Evolutionary conservation across 108 stramenopile genomes (phyloP), one percentile per base, ranked within the genome.

Genomic region (Discostella pseudostelligera): DNA sequence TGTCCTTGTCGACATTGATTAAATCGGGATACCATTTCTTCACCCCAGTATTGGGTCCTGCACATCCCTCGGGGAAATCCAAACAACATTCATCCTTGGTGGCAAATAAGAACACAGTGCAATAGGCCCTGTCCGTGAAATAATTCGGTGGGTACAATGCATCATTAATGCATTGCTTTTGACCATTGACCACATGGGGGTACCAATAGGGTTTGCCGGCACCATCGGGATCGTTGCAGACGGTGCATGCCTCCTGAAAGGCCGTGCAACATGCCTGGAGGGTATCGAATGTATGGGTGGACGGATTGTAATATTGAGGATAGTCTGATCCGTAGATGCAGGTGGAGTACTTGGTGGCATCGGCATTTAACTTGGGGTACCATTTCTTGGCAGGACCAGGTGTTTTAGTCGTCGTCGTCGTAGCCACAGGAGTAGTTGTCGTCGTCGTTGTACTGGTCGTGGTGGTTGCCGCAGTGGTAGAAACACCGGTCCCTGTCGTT

Each of bases 61-160:
- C 42, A 11, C 42, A 43, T 43, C 14, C 42, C 42, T 12, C 12
- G 4, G 42, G 42, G 42, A n/a, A 43, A 12, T n/a, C 42, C 42
- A 43, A n/a, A 11, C 42, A 43, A 43, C 42, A 43, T 12, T 43
- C 42, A 43, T 43, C 42, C n/a, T 43, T n/a, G 42, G 42, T 43
- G n/a, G 42, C n/a, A 8, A 43, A 43, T n/a, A 43, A 16, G 1
- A 43, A 16, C 14, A 43, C 42, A 43, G 12, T 43, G n/a, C 42
- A 43, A 8, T 7, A 2, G 12, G n/a, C 14, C 1, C n/a, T 1
- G n/a, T 43, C n/a, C 6, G n/a, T 12, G 42, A n/a, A 43, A 43
- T 43, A 43, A 8, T 43, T 8, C 2, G 12, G 14, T n/a, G 42
- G 42, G n/a, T 43, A 43, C 14, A n/a, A n/a, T 12, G 42, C 42